These are phyloP conservation scores for Limnanthes douglasii DNA, from an alignment of 345 rosid genomes.

Conservation along the genomic window DNA sequence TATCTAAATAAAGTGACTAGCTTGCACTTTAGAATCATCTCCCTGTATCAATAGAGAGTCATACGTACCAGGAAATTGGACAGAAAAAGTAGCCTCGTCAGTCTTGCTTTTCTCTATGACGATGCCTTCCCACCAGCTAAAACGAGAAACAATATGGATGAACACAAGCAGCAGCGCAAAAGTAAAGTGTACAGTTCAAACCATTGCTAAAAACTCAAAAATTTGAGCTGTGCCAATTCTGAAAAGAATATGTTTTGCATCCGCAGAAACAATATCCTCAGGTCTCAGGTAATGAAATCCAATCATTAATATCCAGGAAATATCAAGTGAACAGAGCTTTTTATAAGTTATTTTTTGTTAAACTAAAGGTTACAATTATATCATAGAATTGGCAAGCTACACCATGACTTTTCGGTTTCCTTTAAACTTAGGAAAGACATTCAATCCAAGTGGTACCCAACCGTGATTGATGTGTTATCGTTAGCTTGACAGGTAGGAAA, in stretches of 20 bases:
- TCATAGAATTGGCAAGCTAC: too few species aligned
- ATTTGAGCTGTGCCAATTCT: not conserved
- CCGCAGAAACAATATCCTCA: conserved; percentile 2
- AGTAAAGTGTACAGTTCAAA: conserved; percentile 1
- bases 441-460: too few species aligned
- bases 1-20: not conserved
- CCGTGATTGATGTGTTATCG: too few species aligned
- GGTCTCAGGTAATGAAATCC: too few species aligned
- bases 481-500: too few species aligned
- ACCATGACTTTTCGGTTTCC: too few species aligned
- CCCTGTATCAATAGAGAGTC: not conserved
- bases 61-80: conserved; percentile 62
- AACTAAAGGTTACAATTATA: too few species aligned
- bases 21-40: conserved; percentile 3
- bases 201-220: conserved; percentile 1
- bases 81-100: conserved; percentile 49
- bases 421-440: too few species aligned
- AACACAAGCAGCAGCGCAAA: too few species aligned
- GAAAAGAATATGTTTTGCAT: not conserved
- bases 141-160: conserved; percentile 8
- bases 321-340: too few species aligned
- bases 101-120: conserved; percentile 71
- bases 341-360: too few species aligned
- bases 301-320: too few species aligned
- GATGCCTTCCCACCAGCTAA: conserved; percentile 96